Evolutionary conservation across 2,329 filamentous ascomycete genomes (phyloP).

Genomic region (Calonectria honghensis): DNA sequence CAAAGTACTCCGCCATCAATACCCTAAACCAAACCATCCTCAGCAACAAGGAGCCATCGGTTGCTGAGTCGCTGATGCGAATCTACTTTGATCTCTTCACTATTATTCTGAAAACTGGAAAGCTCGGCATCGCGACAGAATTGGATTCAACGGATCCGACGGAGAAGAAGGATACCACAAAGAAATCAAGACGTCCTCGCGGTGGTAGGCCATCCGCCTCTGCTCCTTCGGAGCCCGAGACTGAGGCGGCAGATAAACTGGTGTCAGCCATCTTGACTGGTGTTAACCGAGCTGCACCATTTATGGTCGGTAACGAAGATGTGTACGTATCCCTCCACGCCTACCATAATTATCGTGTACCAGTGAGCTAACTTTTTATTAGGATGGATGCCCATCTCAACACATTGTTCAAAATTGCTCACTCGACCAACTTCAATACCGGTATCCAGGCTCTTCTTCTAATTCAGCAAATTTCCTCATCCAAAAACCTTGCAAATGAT

Average conservation of each 20-base stretch:
- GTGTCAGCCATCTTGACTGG: slow-evolving; percentile 94
- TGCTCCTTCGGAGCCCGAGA: slow-evolving; percentile 74
- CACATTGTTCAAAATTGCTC: slow-evolving; percentile 95
- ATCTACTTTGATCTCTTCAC: slow-evolving; percentile 97
- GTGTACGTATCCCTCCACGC: slow-evolving; percentile 66
- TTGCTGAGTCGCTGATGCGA: slow-evolving; percentile 87
- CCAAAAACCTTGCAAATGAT: slow-evolving; percentile 88
- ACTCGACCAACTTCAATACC: slow-evolving; percentile 99
- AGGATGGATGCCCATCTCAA: slow-evolving; percentile 92
- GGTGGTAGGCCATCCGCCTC: slow-evolving; percentile 47
- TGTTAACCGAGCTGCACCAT: slow-evolving; percentile 96
- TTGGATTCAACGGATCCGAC: slow-evolving; percentile 66
- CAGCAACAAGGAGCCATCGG: slow-evolving; percentile 86
- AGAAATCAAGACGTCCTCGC: slow-evolving; percentile 53
- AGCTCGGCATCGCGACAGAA: slow-evolving; percentile 62
- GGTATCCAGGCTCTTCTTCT: slow-evolving; percentile 96
- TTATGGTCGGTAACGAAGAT: slow-evolving; percentile 86
- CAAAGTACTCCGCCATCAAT: slow-evolving; percentile 97
- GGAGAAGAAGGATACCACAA: slow-evolving; percentile 51
- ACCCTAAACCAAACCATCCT: slow-evolving; percentile 98
- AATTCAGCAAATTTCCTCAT: slow-evolving; percentile 91
- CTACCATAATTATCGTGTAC: background rate
- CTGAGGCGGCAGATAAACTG: slow-evolving; percentile 85
- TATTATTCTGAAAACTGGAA: slow-evolving; percentile 81
- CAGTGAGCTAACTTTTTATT: slow-evolving; percentile 42